Percentiles rank a stretch among this genome's conserved stretches.
Conservation (phyloP, 148 eudicot genomes). For the Amaranthus palmeri region DNA sequence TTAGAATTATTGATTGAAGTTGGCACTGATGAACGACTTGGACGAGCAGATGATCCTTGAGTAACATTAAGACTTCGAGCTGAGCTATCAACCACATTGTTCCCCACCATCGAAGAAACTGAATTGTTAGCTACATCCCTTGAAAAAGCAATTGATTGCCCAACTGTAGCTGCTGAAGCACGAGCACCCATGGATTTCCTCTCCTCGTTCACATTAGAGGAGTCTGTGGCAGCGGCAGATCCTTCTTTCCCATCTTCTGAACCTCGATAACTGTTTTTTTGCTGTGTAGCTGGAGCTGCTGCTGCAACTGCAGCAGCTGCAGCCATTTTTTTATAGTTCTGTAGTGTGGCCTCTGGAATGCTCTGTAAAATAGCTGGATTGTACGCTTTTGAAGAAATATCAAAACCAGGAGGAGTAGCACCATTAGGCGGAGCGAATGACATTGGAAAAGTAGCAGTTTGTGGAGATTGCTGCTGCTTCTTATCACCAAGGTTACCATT, state of each 20-base stretch:
- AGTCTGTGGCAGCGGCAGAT: slow-evolving; percentile 24
- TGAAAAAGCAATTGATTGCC: slow-evolving; percentile 87
- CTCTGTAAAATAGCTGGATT: slow-evolving; percentile 61
- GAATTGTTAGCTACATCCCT: slow-evolving; percentile 51
- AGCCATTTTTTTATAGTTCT: slow-evolving; percentile 53
- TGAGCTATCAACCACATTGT: slow-evolving; percentile 63
- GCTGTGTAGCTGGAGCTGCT: slow-evolving; percentile 52
- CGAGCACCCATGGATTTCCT: slow-evolving; percentile 42
- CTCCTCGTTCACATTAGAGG: slow-evolving; percentile 61
- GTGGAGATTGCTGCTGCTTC: slow-evolving; percentile 69
- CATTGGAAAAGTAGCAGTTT: slow-evolving; percentile 69
- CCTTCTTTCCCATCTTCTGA: slow-evolving; percentile 58
- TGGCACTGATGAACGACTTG: slow-evolving; percentile 39
- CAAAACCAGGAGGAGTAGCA: slow-evolving; percentile 47
- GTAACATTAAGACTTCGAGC: slow-evolving; percentile 49
- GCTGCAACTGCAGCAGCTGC: slow-evolving; percentile 52
- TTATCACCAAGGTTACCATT: slow-evolving; percentile 54
- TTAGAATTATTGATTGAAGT: slow-evolving; percentile 26
- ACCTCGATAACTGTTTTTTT: slow-evolving; percentile 45
- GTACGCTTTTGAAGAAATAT: slow-evolving; percentile 57
- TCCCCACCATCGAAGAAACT: slow-evolving; percentile 24
- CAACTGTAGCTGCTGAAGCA: slow-evolving; percentile 32
- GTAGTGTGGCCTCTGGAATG: slow-evolving; percentile 60
- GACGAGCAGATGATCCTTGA: slow-evolving; percentile 34
- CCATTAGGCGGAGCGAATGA: slow-evolving; percentile 71